Base-by-base conservation (phyloP, 2,329 filamentous ascomycete species). In the Rutstroemia sp. region DNA sequence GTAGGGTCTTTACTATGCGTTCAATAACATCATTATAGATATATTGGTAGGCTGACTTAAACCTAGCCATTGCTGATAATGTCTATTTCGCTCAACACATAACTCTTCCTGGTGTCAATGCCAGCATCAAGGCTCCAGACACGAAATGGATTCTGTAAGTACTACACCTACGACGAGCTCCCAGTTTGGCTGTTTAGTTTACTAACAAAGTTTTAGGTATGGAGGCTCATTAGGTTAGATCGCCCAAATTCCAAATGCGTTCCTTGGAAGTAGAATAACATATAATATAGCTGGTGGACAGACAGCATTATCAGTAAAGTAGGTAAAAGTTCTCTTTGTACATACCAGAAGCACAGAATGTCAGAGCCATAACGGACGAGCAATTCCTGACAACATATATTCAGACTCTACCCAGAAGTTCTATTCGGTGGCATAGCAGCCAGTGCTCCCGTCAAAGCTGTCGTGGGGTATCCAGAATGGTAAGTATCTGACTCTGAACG, bases 71-170 rank as follows among this genome's bases (percentile, higher is more conserved):
- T 61, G 77, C 76, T 14, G 77, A 79, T 58, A 78, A 78, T 61
- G 74, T 72, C 14, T 76, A 77, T 63, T 78, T 80, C 62, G 76
- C 76, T 23, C 71, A 76, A 56, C 71, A 78, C 58, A 75, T 72
- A 17, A 68, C 61, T 0, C 73, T 79, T 50, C 73, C 75, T 1
- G 75, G 75, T 2, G 60, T 79, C 45, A 67, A 73, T 47, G 69
- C 59, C 3, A 70, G 66, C 52, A 62, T 79, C 5, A 75, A 68
- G 12, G 73, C 76, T 1, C 72, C 75, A 2, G 63, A 65, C 0
- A 76, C 75, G 0, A 77, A 73, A 8, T 75, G 73, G 73, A 74
- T 76, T 74, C 56, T 76, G 73, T 73, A 17, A 73, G 73, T 44
- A 44, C 46, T 45, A 16, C 42, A 0, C 10, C 21, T 40, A 17